Evolutionary conservation across 257 asterid species (phyloP).

Genomic region (Thymus quinquecostatus): DNA sequence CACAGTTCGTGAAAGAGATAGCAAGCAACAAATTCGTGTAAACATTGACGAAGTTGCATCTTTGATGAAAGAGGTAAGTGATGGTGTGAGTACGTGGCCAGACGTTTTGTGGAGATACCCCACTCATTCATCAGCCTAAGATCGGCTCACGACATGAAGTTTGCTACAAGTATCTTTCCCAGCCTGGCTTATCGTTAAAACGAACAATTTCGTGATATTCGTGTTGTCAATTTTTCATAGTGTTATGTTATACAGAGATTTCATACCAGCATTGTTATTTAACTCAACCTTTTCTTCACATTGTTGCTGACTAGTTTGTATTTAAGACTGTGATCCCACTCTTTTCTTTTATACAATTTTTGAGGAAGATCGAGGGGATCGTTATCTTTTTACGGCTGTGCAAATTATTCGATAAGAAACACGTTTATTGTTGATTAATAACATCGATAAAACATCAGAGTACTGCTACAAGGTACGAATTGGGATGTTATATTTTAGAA

Average conservation of each 20-base stretch:
- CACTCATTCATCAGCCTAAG: conserved; percentile 43
- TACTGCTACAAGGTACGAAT: not conserved
- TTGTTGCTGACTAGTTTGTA: not conserved
- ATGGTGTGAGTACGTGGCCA: conserved; percentile 65
- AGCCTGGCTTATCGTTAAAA: not conserved
- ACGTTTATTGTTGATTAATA: no score
- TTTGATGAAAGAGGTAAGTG: conserved; percentile 70
- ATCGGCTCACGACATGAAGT: not conserved
- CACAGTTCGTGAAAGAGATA: conserved; percentile 78
- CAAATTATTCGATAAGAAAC: no score
- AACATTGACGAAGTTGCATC: conserved; percentile 70
- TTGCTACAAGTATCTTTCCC: not conserved
- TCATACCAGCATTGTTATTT: not conserved
- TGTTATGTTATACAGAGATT: not conserved
- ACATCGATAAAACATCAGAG: not conserved
- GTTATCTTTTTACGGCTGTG: no score
- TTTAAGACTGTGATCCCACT: not conserved
- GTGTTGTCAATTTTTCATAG: not conserved
- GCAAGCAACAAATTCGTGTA: conserved; percentile 83
- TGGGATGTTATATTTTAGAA: not conserved
- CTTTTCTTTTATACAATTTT: not conserved
- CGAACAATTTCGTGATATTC: not conserved
- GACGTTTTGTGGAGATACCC: conserved; percentile 65
- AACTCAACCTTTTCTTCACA: not conserved
- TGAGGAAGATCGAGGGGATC: not conserved